phyloP scores from a whole-genome alignment of 176 grass and related monocot species.

The Cenchrus fungigraminus region DNA sequence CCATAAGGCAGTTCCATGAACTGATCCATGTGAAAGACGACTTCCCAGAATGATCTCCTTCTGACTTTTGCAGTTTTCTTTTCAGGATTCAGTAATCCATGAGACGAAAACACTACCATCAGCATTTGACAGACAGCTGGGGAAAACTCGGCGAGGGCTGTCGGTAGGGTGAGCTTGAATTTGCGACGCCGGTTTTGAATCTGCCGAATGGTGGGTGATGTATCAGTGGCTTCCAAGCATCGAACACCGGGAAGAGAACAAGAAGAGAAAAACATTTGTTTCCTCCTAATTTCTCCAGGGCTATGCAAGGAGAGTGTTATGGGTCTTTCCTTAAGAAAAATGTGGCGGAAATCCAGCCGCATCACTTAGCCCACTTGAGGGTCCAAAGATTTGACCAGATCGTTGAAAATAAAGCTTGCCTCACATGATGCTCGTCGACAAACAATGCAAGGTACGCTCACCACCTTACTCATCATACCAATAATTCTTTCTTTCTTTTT shows the following conservation, averaged over 20 bases:
- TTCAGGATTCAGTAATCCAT: constrained; percentile 38
- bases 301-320: not conserved
- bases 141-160: constrained; percentile 5
- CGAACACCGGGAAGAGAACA: constrained; percentile 48
- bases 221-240: constrained; percentile 59
- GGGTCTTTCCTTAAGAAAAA: constrained; percentile 63
- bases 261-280: constrained; percentile 28
- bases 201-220: constrained; percentile 29
- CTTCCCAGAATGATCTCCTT: constrained; percentile 29
- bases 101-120: constrained; percentile 30
- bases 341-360: constrained; percentile 33
- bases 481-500: no score
- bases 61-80: constrained; percentile 40
- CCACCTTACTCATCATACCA: not conserved
- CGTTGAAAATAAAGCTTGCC: constrained; percentile 58
- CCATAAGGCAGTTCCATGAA: constrained; percentile 33
- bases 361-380: constrained; percentile 37
- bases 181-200: not conserved
- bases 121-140: constrained; percentile 33
- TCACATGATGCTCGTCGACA: constrained; percentile 45
- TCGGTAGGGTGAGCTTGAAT: not conserved
- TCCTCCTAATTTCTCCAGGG: constrained; percentile 22
- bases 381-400: constrained; percentile 61
- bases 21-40: constrained; percentile 55
- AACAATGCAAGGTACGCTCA: constrained; percentile 24